Evolutionary conservation across 2,329 filamentous ascomycete species (phyloP).

Genomic region (Sarocladium oryzae): DNA sequence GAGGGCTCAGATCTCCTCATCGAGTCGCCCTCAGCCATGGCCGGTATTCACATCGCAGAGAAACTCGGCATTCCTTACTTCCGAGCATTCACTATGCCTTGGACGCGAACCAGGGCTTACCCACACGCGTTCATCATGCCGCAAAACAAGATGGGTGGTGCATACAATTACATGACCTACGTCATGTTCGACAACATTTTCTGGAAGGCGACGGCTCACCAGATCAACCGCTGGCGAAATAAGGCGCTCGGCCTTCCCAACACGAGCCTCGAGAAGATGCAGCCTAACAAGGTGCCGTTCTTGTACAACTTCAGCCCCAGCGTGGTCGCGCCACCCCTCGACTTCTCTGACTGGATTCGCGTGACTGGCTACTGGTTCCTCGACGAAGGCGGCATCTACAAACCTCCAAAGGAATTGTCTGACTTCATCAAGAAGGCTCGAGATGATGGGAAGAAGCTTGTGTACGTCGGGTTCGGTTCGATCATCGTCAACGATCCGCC

Average conservation of each 20-base stretch:
- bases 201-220: constrained; percentile 86
- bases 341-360: constrained; percentile 96
- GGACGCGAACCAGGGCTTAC: constrained; percentile 92
- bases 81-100: constrained; percentile 96
- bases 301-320: constrained; percentile 94
- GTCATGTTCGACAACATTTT: constrained; percentile 96
- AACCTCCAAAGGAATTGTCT: constrained; percentile 66
- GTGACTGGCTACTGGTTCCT: constrained; percentile 99
- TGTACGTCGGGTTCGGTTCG: constrained; percentile 95
- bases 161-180: constrained; percentile 93
- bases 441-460: constrained; percentile 78
- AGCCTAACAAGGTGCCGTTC: constrained; percentile 96
- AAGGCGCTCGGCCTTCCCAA: constrained; percentile 69
- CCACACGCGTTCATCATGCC: constrained; percentile 94
- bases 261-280: constrained; percentile 83
- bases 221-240: constrained; percentile 90
- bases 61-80: constrained; percentile 91
- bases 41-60: constrained; percentile 94
- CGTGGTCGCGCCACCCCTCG: constrained; percentile 88
- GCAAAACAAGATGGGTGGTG: constrained; percentile 88
- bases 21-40: constrained; percentile 95
- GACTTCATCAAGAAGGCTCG: constrained; percentile 81
- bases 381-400: constrained; percentile 63
- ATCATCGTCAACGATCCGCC: constrained; percentile 88
- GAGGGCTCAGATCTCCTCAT: constrained; percentile 85